phyloP scores from a whole-genome alignment of 106 monocot genomes.

The Dioscorea dumetorum region DNA sequence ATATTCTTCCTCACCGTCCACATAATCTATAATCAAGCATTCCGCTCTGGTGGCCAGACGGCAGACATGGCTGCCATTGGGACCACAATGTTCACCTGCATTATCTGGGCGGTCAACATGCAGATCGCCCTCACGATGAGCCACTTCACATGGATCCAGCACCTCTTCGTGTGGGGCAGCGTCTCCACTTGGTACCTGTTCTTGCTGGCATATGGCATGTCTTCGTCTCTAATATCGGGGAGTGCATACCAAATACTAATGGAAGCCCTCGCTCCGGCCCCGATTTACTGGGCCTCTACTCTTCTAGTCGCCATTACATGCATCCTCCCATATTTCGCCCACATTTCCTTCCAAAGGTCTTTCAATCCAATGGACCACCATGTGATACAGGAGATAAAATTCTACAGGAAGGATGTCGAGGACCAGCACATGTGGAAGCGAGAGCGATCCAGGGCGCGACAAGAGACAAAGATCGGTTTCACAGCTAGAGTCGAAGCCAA shows the following conservation, averaged over 20 bases:
- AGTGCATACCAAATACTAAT: slow-evolving; percentile 34
- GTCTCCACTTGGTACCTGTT: slow-evolving; percentile 58
- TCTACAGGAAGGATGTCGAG: slow-evolving; percentile 54
- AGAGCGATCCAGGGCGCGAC: slow-evolving; percentile 51
- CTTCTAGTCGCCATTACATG: slow-evolving; percentile 37
- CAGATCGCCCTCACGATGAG: slow-evolving; percentile 71
- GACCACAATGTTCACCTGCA: slow-evolving; percentile 69
- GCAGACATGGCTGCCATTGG: slow-evolving; percentile 56
- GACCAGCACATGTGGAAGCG: slow-evolving; percentile 66
- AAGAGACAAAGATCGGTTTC: slow-evolving; percentile 62
- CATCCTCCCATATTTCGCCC: slow-evolving; percentile 48
- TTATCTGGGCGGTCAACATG: slow-evolving; percentile 67
- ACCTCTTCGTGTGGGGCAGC: slow-evolving; percentile 70
- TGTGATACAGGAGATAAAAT: slow-evolving; percentile 70
- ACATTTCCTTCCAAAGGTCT: slow-evolving; percentile 50
- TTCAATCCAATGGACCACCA: slow-evolving; percentile 68
- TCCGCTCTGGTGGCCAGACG: slow-evolving; percentile 39
- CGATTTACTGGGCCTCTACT: slow-evolving; percentile 42
- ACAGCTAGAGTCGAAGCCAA: slow-evolving; percentile 60
- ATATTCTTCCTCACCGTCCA: slow-evolving; percentile 58
- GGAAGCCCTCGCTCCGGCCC: slow-evolving; percentile 42
- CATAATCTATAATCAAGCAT: slow-evolving; percentile 37
- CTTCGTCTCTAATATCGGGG: slow-evolving; percentile 26
- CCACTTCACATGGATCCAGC: slow-evolving; percentile 79
- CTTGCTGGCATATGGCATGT: slow-evolving; percentile 41